Percentiles rank a stretch among this genome's conserved stretches.
These are phyloP conservation scores for Lachnellula suecica DNA, from an alignment of 2,329 filamentous ascomycete genomes.

Conservation along the genomic window DNA sequence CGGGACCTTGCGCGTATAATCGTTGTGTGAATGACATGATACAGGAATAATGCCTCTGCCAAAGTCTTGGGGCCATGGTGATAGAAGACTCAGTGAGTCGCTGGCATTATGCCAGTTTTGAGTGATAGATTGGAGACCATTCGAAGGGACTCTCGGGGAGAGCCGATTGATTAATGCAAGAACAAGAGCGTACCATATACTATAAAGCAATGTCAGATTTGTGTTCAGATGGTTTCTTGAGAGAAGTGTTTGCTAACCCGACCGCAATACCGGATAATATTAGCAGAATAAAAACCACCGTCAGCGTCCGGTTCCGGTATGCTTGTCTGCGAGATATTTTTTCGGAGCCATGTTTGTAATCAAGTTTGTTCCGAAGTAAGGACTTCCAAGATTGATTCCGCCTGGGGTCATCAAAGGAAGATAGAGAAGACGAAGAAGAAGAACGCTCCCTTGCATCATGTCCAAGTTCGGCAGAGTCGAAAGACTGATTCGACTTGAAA, in stretches of 20 bases:
- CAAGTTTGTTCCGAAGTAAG: not conserved
- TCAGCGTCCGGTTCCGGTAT: not conserved
- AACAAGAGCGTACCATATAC: constrained; percentile 12
- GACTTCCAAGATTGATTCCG: not conserved
- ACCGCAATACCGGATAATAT: not conserved
- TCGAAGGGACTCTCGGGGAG: constrained; percentile 2
- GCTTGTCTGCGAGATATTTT: not conserved
- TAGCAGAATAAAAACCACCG: not conserved
- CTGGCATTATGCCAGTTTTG: constrained; percentile 11
- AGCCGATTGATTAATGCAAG: constrained; percentile 12
- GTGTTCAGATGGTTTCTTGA: not conserved
- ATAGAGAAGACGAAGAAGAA: not conserved
- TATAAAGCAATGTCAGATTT: not conserved
- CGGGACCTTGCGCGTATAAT: constrained; percentile 49
- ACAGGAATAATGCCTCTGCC: constrained; percentile 8
- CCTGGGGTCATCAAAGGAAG: not conserved
- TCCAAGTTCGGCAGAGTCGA: not conserved
- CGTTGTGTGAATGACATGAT: constrained; percentile 50
- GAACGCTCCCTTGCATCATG: not conserved
- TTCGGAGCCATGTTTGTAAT: not conserved
- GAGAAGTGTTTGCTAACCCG: not conserved
- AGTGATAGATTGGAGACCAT: constrained; percentile 10
- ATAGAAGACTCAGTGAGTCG: not conserved
- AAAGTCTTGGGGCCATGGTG: constrained; percentile 14
- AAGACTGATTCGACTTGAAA: not conserved